phyloP scores from a whole-genome alignment of 306 rosid species.

The Pterocarpus macrocarpus region DNA sequence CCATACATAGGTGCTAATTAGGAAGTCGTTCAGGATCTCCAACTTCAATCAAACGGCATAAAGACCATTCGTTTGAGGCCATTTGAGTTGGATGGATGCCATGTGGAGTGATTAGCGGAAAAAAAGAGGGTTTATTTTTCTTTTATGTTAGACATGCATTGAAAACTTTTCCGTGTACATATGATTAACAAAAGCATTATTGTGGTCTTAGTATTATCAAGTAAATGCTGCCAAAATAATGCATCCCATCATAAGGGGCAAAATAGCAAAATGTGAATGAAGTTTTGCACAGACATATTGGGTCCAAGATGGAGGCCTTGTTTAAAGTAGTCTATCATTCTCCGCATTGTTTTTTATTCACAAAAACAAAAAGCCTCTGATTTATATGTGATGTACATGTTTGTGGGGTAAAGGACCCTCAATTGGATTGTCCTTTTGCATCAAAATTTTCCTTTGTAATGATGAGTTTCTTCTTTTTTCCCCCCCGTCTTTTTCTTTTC shows the following conservation, averaged over 20 bases:
- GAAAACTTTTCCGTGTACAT: constrained; percentile 25
- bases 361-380: constrained; percentile 64
- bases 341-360: constrained; percentile 49
- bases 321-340: constrained; percentile 76
- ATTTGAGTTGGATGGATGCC: constrained; percentile 53
- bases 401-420: constrained; percentile 80
- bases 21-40: constrained; percentile 18
- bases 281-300: constrained; percentile 60
- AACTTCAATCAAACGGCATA: constrained; percentile 42
- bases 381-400: constrained; percentile 58
- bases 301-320: constrained; percentile 87
- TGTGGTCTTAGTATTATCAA: constrained; percentile 43
- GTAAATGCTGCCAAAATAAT: constrained; percentile 52
- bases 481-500: constrained; percentile 38
- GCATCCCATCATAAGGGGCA: constrained; percentile 52
- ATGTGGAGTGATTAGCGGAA: constrained; percentile 64
- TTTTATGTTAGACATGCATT: constrained; percentile 50
- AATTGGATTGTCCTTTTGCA: constrained; percentile 75
- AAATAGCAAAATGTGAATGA: constrained; percentile 57
- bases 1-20: constrained; percentile 38
- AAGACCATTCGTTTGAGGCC: constrained; percentile 27
- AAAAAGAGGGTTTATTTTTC: constrained; percentile 47
- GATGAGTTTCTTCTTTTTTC: constrained; percentile 57
- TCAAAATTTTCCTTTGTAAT: constrained; percentile 75
- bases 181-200: constrained; percentile 34